A percentile compares a stretch with the other conserved stretches of the same genome.
These are phyloP conservation scores for Ustilago loliicola DNA, from an alignment of 1,284 basidiomycete genomes.

Conservation along the genomic window DNA sequence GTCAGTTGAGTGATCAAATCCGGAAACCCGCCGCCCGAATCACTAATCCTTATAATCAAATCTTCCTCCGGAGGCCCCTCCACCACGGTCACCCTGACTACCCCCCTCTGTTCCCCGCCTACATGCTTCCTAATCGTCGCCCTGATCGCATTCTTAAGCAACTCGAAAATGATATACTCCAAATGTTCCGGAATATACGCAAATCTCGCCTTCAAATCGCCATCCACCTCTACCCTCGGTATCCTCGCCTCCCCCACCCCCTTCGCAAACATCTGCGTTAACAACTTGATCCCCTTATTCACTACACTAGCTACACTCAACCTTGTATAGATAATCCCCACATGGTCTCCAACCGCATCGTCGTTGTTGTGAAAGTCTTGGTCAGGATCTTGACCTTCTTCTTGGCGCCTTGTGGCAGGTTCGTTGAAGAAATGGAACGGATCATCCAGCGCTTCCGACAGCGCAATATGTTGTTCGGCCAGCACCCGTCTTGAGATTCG, in stretches of 20 bases:
- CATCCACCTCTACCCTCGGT: slow-evolving; percentile 81
- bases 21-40: slow-evolving; percentile 52
- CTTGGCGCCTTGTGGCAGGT: slow-evolving; percentile 14
- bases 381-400: slow-evolving; percentile 16
- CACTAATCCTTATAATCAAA: slow-evolving; percentile 66
- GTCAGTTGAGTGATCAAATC: slow-evolving; percentile 50
- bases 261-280: slow-evolving; percentile 76
- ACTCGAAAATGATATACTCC: slow-evolving; percentile 86
- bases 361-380: slow-evolving; percentile 7
- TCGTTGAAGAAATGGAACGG: slow-evolving; percentile 64
- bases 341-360: slow-evolving; percentile 73
- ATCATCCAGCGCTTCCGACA: slow-evolving; percentile 75
- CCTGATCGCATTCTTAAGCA: slow-evolving; percentile 80
- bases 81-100: slow-evolving; percentile 65
- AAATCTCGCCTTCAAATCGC: slow-evolving; percentile 80
- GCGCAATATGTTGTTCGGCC: slow-evolving; percentile 87
- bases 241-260: slow-evolving; percentile 71
- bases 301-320: slow-evolving; percentile 75
- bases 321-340: slow-evolving; percentile 87
- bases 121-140: slow-evolving; percentile 58
- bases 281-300: slow-evolving; percentile 78
- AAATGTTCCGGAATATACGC: slow-evolving; percentile 90
- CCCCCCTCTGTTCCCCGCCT: slow-evolving; percentile 22
- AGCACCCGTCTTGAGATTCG: slow-evolving; percentile 89
- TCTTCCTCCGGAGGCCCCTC: slow-evolving; percentile 65